A percentile compares a stretch with the other conserved stretches of the same genome.
These are phyloP conservation scores for Ophiorrhiza pumila DNA, from an alignment of 257 asterid species.

Conservation along the genomic window DNA sequence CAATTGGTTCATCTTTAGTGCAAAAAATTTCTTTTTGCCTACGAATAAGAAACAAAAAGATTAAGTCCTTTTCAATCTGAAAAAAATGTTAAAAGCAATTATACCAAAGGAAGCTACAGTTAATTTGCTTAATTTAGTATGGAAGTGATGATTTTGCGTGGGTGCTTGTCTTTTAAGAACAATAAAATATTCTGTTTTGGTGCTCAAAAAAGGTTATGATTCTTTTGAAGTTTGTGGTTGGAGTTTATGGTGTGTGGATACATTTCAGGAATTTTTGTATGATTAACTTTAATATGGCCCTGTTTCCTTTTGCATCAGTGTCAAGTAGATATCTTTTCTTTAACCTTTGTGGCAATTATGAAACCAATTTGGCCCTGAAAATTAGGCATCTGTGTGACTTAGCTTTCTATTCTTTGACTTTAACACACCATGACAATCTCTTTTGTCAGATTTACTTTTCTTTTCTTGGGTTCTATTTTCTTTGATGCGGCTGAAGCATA, in stretches of 20 bases:
- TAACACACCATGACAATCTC: background rate
- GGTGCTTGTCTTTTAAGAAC: background rate
- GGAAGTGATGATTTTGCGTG: background rate
- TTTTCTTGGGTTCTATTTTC: background rate
- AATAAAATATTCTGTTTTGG: background rate
- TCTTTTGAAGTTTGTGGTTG: constrained; percentile 3
- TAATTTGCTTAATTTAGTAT: background rate
- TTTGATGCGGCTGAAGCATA: background rate
- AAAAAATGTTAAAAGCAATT: background rate
- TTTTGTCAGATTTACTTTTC: background rate
- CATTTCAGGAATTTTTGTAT: background rate
- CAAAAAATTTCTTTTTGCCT: too few relatives aligned
- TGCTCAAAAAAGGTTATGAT: background rate
- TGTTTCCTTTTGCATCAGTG: background rate
- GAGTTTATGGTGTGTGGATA: background rate
- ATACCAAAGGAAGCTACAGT: background rate
- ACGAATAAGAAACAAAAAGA: too few relatives aligned
- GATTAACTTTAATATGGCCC: too few relatives aligned
- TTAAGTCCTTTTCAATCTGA: too few relatives aligned
- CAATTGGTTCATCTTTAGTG: too few relatives aligned
- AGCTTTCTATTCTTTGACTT: background rate
- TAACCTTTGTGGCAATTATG: background rate
- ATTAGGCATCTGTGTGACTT: too few relatives aligned
- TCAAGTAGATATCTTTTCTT: background rate
- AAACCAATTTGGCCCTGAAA: background rate